Percentiles rank a stretch among this genome's conserved stretches.
These are phyloP conservation scores for Filosporella fistucella DNA, from an alignment of 495 filamentous ascomycete genomes.

Conservation along the genomic window DNA sequence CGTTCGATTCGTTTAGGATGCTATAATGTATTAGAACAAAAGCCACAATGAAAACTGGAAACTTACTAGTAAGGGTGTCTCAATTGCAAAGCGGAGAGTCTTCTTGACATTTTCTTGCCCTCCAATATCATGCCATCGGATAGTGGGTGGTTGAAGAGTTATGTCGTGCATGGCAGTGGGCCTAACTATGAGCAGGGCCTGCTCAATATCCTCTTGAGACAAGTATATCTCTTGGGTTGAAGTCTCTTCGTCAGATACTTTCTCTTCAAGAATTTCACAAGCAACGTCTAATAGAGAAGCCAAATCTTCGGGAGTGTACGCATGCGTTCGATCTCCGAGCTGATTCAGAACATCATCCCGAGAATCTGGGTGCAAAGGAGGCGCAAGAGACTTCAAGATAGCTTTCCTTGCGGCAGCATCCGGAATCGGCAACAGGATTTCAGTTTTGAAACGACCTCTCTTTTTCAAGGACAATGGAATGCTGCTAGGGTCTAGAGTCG, in stretches of 20 bases:
- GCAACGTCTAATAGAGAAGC: slow-evolving; percentile 36
- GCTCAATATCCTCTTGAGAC: slow-evolving; percentile 36
- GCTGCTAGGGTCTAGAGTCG: slow-evolving; percentile 65
- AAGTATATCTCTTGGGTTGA: slow-evolving; percentile 23
- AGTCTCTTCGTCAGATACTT: slow-evolving; percentile 11
- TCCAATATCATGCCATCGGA: slow-evolving; percentile 86
- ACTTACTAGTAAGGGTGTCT: slow-evolving; percentile 61
- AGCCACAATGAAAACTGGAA: neutral
- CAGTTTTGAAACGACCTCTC: slow-evolving; percentile 58
- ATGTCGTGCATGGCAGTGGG: slow-evolving; percentile 90
- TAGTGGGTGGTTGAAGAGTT: slow-evolving; percentile 80
- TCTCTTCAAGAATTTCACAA: slow-evolving; percentile 26
- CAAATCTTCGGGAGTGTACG: slow-evolving; percentile 47
- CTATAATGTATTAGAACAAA: slow-evolving; percentile 24
- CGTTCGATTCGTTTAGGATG: slow-evolving; percentile 55
- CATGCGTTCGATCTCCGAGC: slow-evolving; percentile 48
- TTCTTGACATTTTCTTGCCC: slow-evolving; percentile 80
- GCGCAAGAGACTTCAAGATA: slow-evolving; percentile 58
- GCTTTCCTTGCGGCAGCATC: slow-evolving; percentile 65
- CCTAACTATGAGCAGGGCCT: slow-evolving; percentile 42
- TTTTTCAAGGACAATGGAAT: slow-evolving; percentile 71
- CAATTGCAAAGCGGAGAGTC: slow-evolving; percentile 54
- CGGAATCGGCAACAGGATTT: slow-evolving; percentile 79
- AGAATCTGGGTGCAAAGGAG: slow-evolving; percentile 28
- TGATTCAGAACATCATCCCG: slow-evolving; percentile 34